Evolutionary conservation across 768 basidiomycete genomes (phyloP).

Genomic region (Termitomyces sp.): DNA sequence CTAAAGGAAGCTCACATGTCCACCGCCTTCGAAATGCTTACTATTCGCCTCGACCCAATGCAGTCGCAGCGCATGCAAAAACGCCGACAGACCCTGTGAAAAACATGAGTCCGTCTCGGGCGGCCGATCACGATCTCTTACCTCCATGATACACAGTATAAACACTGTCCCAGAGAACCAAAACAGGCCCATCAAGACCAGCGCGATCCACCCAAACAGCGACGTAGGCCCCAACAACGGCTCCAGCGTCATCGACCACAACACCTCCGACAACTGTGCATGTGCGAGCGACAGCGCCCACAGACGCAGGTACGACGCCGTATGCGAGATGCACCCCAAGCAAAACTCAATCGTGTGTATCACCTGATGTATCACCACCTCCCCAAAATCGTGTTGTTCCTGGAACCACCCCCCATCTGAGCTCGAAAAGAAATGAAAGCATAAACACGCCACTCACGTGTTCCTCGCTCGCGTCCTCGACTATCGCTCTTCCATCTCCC

Average conservation of each 20-base stretch:
- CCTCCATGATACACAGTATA: conserved; percentile 95
- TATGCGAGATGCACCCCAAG: conserved; percentile 97
- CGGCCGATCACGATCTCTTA: conserved; percentile 31
- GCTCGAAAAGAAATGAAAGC: neutral
- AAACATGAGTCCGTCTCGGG: conserved; percentile 12
- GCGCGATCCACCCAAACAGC: conserved; percentile 50
- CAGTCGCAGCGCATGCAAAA: conserved; percentile 91
- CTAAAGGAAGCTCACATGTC: conserved; percentile 51
- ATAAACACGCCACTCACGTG: conserved; percentile 47
- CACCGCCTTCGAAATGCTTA: conserved; percentile 89
- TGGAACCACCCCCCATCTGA: conserved; percentile 15
- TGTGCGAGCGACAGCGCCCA: conserved; percentile 99
- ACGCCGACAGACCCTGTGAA: conserved; percentile 83
- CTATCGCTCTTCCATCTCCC: conserved; percentile 66
- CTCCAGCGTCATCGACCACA: conserved; percentile 85
- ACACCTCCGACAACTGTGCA: conserved; percentile 92
- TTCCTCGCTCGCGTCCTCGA: conserved; percentile 68
- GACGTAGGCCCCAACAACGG: conserved; percentile 54
- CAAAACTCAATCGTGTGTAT: conserved; percentile 99
- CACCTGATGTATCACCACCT: conserved; percentile 93
- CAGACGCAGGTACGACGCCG: conserved; percentile 86
- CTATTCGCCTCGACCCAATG: conserved; percentile 99
- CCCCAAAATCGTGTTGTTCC: conserved; percentile 90
- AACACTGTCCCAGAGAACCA: conserved; percentile 79
- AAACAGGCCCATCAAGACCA: conserved; percentile 47